Base-by-base conservation (phyloP, 1,284 basidiomycete species). In the Boletus nobilissimus region DNA sequence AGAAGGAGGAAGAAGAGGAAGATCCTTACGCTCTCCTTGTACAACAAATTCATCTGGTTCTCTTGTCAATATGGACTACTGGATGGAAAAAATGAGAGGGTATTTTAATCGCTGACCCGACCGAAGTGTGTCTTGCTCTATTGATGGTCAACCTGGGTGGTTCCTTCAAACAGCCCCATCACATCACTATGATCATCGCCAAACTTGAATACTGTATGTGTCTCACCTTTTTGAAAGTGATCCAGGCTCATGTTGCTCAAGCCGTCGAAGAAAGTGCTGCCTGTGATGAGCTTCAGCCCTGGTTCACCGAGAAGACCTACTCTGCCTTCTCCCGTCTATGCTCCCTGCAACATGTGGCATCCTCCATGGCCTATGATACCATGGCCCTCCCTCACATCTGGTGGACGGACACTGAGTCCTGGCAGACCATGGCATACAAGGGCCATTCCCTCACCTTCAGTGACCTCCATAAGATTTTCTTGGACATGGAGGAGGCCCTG, bases 41-140 rank as follows among this genome's bases (percentile, higher is more conserved):
- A 3, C 13, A 32, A 2, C 36, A 54, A 2, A 54, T 74, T 1
- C 73, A 74, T 38, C 1, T 5, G 5, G 26, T 82, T 0, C 67
- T 83, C 0, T 18, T 74, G 0, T 22, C 34, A 2, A 2, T 80
- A 0, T 84, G 80, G 83, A 81, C 76, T 18, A 63, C 24, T 0
- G 2, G 10, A 3, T 48, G 48, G 48, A 18, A 2, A 2, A 48
- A 48, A 6, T n/a, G n/a, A n/a, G n/a, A n/a, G n/a, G n/a, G n/a
- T n/a, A n/a, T n/a, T n/a, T n/a, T n/a, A n/a, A n/a, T 48, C n/a
- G 34, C 3, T 81, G 81, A 85, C 74, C 85, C 84, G 0, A 86
- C 84, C 0, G 75, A 84, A 32, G 43, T 60, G 10, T 77, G 72
- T 10, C 70, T 86, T 0, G 81, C 81, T 0, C 43, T 84, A 0